Evolutionary conservation across 352 stramenopile species (phyloP).

Genomic region (Globisporangium uncinulatum): DNA sequence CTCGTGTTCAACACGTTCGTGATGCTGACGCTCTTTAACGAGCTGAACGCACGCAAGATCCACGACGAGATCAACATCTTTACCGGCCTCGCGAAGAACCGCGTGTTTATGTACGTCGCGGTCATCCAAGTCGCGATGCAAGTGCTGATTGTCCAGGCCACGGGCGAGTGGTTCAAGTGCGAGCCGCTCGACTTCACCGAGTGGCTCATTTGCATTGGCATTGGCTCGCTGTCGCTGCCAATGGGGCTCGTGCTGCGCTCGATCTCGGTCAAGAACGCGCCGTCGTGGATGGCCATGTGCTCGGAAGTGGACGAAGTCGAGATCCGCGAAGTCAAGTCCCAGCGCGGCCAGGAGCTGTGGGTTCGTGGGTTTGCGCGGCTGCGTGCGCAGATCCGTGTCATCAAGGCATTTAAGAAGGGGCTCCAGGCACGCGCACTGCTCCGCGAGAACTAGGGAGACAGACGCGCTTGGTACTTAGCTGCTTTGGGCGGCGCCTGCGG

Average conservation of each 20-base stretch:
- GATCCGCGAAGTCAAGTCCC: conserved; percentile 24
- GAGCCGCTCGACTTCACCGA: conserved; percentile 8
- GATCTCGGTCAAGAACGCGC: conserved; percentile 52
- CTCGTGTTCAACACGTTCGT: conserved; percentile 98
- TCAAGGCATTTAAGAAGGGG: conserved; percentile 61
- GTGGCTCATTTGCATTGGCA: conserved; percentile 18
- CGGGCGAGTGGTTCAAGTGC: conserved; percentile 36
- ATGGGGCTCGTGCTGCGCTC: conserved; percentile 26
- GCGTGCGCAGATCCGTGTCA: conserved; percentile 51
- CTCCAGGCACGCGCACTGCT: conserved; percentile 24
- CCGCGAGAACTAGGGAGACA: conserved; percentile 6
- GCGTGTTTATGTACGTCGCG: conserved; percentile 79
- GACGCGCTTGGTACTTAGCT: not conserved
- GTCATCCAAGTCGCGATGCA: conserved; percentile 78
- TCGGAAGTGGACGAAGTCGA: conserved; percentile 38
- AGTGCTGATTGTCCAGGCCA: conserved; percentile 88
- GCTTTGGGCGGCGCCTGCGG: not conserved
- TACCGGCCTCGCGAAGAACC: conserved; percentile 1
- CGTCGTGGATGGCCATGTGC: conserved; percentile 52
- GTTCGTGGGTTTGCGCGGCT: conserved; percentile 43
- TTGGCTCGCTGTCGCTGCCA: conserved; percentile 14
- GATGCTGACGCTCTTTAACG: conserved; percentile 94
- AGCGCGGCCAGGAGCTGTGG: conserved; percentile 49
- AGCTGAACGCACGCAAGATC: conserved; percentile 80
- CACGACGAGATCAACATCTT: conserved; percentile 37